Conservation (phyloP, 805 yeast genomes). For the Starmerella asiatica region DNA sequence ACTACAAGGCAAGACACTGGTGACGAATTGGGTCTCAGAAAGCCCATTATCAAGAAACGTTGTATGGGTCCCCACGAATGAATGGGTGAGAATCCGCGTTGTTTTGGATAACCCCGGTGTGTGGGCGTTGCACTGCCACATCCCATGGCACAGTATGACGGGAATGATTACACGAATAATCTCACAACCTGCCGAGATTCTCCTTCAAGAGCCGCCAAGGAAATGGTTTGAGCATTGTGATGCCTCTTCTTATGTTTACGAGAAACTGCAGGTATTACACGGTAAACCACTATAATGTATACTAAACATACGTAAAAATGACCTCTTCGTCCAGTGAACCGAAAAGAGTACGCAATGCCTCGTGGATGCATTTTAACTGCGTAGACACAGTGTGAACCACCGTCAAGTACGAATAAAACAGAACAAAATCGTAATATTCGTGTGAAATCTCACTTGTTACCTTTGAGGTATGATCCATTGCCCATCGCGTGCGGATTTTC, state of each 20-base stretch:
- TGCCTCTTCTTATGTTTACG: background rate
- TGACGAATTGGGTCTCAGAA: slow-evolving; percentile 32
- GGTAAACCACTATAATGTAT: too few relatives aligned
- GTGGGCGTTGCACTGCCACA: slow-evolving; percentile 87
- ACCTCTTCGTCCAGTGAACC: slow-evolving; percentile 53
- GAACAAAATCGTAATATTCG: slow-evolving; percentile 58
- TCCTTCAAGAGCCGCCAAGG: slow-evolving; percentile 17
- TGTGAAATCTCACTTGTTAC: slow-evolving; percentile 10
- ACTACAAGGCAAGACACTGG: slow-evolving; percentile 24
- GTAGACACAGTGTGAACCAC: slow-evolving; percentile 55
- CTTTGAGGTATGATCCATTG: slow-evolving; percentile 25
- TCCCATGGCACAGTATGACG: slow-evolving; percentile 79
- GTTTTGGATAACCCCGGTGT: slow-evolving; percentile 82
- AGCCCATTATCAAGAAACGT: slow-evolving; percentile 60
- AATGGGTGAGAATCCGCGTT: slow-evolving; percentile 54
- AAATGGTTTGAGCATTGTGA: slow-evolving; percentile 19
- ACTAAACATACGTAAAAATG: slow-evolving; percentile 31
- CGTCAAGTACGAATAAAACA: slow-evolving; percentile 60
- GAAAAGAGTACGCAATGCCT: slow-evolving; percentile 41
- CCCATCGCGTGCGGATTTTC: slow-evolving; percentile 43
- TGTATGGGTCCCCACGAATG: slow-evolving; percentile 50
- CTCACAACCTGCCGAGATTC: slow-evolving; percentile 19
- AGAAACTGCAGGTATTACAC: background rate
- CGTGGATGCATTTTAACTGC: slow-evolving; percentile 48
- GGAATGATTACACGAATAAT: slow-evolving; percentile 40